These are phyloP conservation scores for Paragyromitra xinjiangensis DNA, from an alignment of 495 filamentous ascomycete genomes.

Conservation along the genomic window DNA sequence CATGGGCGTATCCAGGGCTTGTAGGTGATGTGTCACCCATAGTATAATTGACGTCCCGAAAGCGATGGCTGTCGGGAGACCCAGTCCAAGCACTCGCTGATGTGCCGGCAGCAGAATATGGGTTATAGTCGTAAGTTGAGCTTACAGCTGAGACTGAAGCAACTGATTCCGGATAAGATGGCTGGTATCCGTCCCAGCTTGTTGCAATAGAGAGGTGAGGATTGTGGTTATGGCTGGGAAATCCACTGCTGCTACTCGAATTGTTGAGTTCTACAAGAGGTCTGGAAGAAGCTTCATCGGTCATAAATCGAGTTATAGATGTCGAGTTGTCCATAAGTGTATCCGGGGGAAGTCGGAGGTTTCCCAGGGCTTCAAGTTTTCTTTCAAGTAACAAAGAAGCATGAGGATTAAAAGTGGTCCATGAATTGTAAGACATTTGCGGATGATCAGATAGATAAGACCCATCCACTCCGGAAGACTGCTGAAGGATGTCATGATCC, in stretches of 20 bases:
- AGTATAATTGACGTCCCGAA: conserved; percentile 8
- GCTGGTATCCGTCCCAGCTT: conserved; percentile 19
- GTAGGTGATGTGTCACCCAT: conserved; percentile 14
- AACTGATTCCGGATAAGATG: conserved; percentile 18
- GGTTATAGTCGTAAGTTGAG: conserved; percentile 15
- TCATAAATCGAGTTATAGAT: conserved; percentile 30
- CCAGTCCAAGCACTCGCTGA: conserved; percentile 12
- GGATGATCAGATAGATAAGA: background rate
- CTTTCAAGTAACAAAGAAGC: background rate
- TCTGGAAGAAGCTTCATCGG: conserved; percentile 15
- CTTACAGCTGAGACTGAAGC: conserved; percentile 26
- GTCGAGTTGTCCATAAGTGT: conserved; percentile 13
- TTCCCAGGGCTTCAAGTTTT: background rate
- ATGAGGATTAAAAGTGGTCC: background rate
- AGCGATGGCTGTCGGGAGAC: conserved; percentile 20
- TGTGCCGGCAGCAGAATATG: background rate
- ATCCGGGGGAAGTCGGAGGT: conserved; percentile 19
- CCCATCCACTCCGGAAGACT: background rate
- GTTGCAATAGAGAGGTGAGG: conserved; percentile 25
- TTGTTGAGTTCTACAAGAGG: conserved; percentile 8
- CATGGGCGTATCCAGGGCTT: conserved; percentile 1
- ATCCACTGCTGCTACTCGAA: background rate
- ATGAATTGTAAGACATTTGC: background rate
- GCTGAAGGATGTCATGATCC: conserved; percentile 12
- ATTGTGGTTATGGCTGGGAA: conserved; percentile 5